phyloP scores from a whole-genome alignment of 2,329 filamentous ascomycete species.

The Fusarium algeriense region DNA sequence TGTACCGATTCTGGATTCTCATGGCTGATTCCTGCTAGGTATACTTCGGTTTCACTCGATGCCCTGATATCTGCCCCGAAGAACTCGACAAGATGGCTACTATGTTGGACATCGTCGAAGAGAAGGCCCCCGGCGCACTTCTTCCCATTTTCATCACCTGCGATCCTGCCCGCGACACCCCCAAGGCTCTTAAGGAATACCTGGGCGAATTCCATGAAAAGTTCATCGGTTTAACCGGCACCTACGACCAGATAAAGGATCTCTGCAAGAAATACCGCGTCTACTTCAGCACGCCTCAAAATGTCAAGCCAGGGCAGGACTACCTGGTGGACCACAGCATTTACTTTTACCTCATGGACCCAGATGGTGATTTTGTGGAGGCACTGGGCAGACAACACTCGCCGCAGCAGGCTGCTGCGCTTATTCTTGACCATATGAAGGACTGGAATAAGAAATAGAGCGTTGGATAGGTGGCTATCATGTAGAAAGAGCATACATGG shows the following conservation, averaged over 20 bases:
- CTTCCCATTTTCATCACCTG: conserved; percentile 93
- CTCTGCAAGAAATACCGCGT: conserved; percentile 97
- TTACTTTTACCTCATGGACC: conserved; percentile 99
- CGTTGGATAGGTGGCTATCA: neutral
- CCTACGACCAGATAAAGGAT: conserved; percentile 92
- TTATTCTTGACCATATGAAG: conserved; percentile 88
- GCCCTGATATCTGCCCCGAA: conserved; percentile 98
- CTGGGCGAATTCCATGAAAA: conserved; percentile 89
- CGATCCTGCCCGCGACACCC: conserved; percentile 91
- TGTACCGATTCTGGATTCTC: neutral
- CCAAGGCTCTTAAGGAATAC: conserved; percentile 86
- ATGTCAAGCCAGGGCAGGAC: conserved; percentile 92
- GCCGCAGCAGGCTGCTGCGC: conserved; percentile 82
- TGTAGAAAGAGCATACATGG: conserved; percentile 21
- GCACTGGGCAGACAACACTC: conserved; percentile 95
- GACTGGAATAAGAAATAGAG: conserved; percentile 57
- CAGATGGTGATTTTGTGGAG: conserved; percentile 97
- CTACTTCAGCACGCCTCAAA: conserved; percentile 92
- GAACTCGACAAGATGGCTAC: conserved; percentile 99
- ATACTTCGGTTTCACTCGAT: conserved; percentile 99
- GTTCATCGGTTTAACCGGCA: conserved; percentile 90
- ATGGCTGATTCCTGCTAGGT: conserved; percentile 65
- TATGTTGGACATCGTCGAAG: conserved; percentile 83
- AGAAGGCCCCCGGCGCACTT: conserved; percentile 65
- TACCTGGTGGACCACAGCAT: conserved; percentile 99